Base-by-base conservation (phyloP, 257 asterid genomes). In the Nicotiana tabacum region DNA sequence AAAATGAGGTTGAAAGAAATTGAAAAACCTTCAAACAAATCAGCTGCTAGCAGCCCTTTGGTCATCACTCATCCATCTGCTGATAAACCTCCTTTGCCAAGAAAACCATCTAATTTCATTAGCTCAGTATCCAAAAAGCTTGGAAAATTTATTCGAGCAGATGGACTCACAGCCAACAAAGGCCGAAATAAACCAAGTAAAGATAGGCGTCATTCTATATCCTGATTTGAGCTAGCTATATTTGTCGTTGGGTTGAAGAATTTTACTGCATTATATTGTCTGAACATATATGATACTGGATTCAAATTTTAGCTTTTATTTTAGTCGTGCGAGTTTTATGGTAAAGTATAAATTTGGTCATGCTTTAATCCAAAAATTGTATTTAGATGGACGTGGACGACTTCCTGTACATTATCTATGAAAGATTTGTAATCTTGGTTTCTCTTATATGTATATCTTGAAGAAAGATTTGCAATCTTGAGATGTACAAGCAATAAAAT, bases 161-260 rank as follows among this genome's bases (percentile, higher is more conserved):
- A 90, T 57, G 97, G 92, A 24, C 55, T 86, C 27, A 0, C 83
- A 12, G 81, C 88, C 66, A 88, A 80, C 53, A 86, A 86, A 84
- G 90, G 80, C 18, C 85, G 90, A 61, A 92, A 87, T 72, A 91
- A 87, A 37, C 92, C 97, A 5, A 48, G 78, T n/a, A 92, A 85
- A 85, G 93, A 90, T 65, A 79, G 98, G 87, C 81, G 97, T 58
- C 95, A 93, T 86, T 95, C 96, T 7, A 86, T 95, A 82, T 95
- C 97, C 55, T 95, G 86, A 91, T 82, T 48, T 48, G 61, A 64
- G 46, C 37, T 62, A 35, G 79, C 77, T 27, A 51, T 77, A 83
- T 79, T 68, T 77, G 77, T 35, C 67, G 2, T 70, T 58, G 80
- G 74, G 69, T 39, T 53, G 72, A 62, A 77, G 79, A 35, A 29